Evolutionary conservation across 176 grass and related monocot species (phyloP), one percentile per base, ranked within the genome.

Genomic region (Oryza meyeriana): DNA sequence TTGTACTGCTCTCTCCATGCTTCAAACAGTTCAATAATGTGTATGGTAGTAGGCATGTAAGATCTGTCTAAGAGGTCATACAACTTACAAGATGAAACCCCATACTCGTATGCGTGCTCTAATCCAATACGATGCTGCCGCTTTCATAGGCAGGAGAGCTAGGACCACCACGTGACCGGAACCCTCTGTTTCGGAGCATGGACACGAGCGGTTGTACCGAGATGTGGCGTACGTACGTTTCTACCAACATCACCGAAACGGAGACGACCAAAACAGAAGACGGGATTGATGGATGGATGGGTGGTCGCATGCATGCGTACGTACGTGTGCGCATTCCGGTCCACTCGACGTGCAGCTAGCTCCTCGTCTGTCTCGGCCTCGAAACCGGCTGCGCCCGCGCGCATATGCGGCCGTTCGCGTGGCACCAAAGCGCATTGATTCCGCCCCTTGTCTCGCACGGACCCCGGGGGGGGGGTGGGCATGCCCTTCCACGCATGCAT

Each of bases 391-490:
- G 74, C 11, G 48, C 48, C 6, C 68, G 6, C 32, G 74, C 42
- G 27, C 70, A 35, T 28, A 48, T 45, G 22, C 38, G 38, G 62
- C 87, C 87, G 84, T 8, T 39, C 20, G 77, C 77, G 82, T 77
- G 64, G 64, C 77, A 81, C 71, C 82, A 89, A 85, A 55, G 2
- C 77, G 71, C 87, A 81, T 85, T 85, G 64, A 85, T 80, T 69
- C 71, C 52, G 39, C 18, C 24, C 57, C 24, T 47, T 72, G 81
- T 78, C 85, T 70, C 25, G 69, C 24, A 22, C 75, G 18, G 68
- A 4, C 75, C 0, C n/a, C n/a, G n/a, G n/a, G n/a, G n/a, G n/a
- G 25, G 32, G 74, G 1, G 52, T 20, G 52, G 50, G 12, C 20
- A 57, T 57, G 17, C 47, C 14, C 17, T 52, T 17, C 47, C 1